Evolutionary conservation across 1,284 basidiomycete species (phyloP).

Genomic region (Leccinum fuscescens): DNA sequence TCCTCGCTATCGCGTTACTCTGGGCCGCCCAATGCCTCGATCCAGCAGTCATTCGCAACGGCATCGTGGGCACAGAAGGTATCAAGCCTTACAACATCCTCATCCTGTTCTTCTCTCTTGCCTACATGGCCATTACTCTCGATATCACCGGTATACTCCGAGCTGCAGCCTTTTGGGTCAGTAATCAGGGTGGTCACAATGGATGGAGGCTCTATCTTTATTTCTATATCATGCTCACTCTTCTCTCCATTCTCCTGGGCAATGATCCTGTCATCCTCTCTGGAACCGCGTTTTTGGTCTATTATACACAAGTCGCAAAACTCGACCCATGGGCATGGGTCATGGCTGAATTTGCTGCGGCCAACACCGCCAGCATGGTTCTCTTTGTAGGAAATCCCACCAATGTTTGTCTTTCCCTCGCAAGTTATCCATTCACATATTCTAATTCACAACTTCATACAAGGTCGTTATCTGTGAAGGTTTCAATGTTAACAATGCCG

Average conservation of each 20-base stretch:
- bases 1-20: slow-evolving; percentile 76
- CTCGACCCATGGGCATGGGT: slow-evolving; percentile 49
- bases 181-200: slow-evolving; percentile 69
- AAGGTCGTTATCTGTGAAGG: slow-evolving; percentile 63
- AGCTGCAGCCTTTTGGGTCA: slow-evolving; percentile 86
- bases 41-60: slow-evolving; percentile 60
- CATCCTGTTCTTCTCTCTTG: slow-evolving; percentile 88
- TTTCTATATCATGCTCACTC: slow-evolving; percentile 80
- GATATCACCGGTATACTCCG: slow-evolving; percentile 88
- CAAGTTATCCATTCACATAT: background rate
- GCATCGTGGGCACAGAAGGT: slow-evolving; percentile 71
- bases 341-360: slow-evolving; percentile 60
- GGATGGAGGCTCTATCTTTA: slow-evolving; percentile 73
- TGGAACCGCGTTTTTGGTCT: slow-evolving; percentile 84
- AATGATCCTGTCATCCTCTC: slow-evolving; percentile 89
- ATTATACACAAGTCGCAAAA: slow-evolving; percentile 74
- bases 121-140: slow-evolving; percentile 92
- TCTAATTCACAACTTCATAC: background rate
- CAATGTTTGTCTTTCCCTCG: slow-evolving; percentile 43
- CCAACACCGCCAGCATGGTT: slow-evolving; percentile 79
- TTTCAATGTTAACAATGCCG: slow-evolving; percentile 57
- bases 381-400: slow-evolving; percentile 73
- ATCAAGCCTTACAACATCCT: slow-evolving; percentile 93
- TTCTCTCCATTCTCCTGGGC: slow-evolving; percentile 79
- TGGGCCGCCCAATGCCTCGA: slow-evolving; percentile 76